These are phyloP conservation scores for Capsella rubella DNA, from an alignment of 441 rosid species.

Conservation along the genomic window DNA sequence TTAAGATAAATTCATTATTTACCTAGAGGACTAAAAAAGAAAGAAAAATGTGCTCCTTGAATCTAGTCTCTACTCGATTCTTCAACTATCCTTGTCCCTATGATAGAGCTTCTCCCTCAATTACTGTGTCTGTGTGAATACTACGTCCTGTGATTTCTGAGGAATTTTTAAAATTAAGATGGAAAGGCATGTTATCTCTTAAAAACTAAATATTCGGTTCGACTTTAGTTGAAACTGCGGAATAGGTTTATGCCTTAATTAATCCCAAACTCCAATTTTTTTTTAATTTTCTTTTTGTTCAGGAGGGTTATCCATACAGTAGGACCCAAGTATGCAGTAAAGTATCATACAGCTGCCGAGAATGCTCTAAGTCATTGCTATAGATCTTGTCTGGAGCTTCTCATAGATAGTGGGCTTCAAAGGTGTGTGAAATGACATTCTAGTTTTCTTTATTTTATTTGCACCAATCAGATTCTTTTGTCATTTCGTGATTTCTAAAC, in stretches of 20 bases:
- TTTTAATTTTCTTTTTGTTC: constrained; percentile 27
- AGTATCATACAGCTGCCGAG: constrained; percentile 99
- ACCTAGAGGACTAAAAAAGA: background rate
- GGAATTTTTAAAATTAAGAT: constrained; percentile 10
- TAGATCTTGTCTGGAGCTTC: constrained; percentile 94
- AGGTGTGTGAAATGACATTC: constrained; percentile 57
- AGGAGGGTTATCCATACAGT: constrained; percentile 99
- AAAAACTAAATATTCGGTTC: background rate
- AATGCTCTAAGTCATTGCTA: constrained; percentile 99
- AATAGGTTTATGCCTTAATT: constrained; percentile 6
- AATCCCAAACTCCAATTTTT: background rate
- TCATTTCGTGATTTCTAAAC: constrained; percentile 24
- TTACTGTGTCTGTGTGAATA: constrained; percentile 6
- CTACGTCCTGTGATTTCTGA: constrained; percentile 6
- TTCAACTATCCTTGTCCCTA: constrained; percentile 8
- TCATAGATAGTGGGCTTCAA: constrained; percentile 85
- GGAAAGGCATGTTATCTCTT: constrained; percentile 5
- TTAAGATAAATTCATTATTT: background rate
- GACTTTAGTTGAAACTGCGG: constrained; percentile 5
- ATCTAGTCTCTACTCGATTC: constrained; percentile 1
- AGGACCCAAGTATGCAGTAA: constrained; percentile 98
- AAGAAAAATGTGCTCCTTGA: constrained; percentile 11
- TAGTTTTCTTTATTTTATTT: constrained; percentile 15
- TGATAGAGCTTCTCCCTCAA: constrained; percentile 19
- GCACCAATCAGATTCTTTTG: constrained; percentile 2